phyloP scores from a whole-genome alignment of 441 rosid genomes.

The Theobroma grandiflorum region DNA sequence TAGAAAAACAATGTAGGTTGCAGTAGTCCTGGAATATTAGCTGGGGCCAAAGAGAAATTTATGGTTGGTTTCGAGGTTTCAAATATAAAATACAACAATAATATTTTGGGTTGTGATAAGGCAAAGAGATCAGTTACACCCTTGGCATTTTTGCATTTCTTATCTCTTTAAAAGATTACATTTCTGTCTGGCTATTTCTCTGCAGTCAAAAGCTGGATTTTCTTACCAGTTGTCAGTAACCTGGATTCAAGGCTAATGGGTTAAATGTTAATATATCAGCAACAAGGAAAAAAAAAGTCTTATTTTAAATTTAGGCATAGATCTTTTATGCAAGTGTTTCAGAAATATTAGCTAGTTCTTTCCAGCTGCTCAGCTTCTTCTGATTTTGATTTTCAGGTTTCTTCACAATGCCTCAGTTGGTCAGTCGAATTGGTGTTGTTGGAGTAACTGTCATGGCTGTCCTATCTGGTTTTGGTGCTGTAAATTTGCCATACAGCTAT shows the following conservation, averaged over 20 bases:
- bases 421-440: slow-evolving; percentile 98
- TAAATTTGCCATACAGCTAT: slow-evolving; percentile 97
- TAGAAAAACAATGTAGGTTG: slow-evolving; percentile 6
- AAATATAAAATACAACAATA: not conserved
- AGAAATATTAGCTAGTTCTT: slow-evolving; percentile 13
- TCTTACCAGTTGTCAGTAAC: not conserved
- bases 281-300: not conserved
- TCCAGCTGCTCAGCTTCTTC: not conserved
- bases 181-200: slow-evolving; percentile 7
- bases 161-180: not conserved
- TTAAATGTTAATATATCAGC: not conserved
- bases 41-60: not conserved
- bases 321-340: slow-evolving; percentile 15
- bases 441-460: slow-evolving; percentile 99
- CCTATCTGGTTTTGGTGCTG: slow-evolving; percentile 98
- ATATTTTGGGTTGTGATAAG: not conserved
- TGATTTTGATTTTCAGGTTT: slow-evolving; percentile 64
- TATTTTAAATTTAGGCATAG: not conserved
- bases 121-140: not conserved
- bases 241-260: not conserved
- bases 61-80: not conserved
- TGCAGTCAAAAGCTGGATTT: not conserved
- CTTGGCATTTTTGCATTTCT: not conserved
- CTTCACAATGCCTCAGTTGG: slow-evolving; percentile 94
- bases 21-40: slow-evolving; percentile 11